Evolutionary conservation across 371 early-diverging fungal species (phyloP).

Genomic region (Nematocida sp.): DNA sequence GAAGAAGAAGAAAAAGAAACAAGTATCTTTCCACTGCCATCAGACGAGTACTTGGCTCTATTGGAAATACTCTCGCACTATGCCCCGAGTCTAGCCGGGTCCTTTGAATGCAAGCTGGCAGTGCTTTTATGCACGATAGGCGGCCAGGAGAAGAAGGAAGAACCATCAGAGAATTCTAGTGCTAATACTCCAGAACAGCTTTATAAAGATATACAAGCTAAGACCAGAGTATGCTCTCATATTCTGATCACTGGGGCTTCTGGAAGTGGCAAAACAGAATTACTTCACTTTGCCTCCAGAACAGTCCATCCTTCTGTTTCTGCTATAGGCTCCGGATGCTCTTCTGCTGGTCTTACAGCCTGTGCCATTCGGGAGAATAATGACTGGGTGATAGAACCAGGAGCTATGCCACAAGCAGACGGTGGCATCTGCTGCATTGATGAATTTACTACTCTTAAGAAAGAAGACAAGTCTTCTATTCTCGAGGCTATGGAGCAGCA

Average conservation of each 20-base stretch:
- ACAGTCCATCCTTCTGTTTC: constrained; percentile 54
- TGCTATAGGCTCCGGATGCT: constrained; percentile 60
- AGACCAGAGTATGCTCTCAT: constrained; percentile 52
- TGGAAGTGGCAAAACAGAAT: constrained; percentile 62
- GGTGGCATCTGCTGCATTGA: constrained; percentile 98
- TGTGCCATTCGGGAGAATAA: constrained; percentile 63
- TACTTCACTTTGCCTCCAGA: constrained; percentile 53
- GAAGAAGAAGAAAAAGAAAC: not conserved
- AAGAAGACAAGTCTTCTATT: constrained; percentile 63
- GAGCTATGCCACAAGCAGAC: constrained; percentile 93
- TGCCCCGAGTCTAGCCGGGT: constrained; percentile 54
- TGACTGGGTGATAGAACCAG: constrained; percentile 73
- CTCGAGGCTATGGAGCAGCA: constrained; percentile 66
- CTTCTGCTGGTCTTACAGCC: constrained; percentile 64
- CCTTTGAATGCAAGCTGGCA: constrained; percentile 54
- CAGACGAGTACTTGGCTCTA: constrained; percentile 45
- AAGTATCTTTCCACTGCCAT: too few species aligned
- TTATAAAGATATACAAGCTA: constrained; percentile 17
- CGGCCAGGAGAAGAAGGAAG: constrained; percentile 17
- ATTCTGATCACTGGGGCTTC: constrained; percentile 62
- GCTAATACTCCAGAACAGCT: constrained; percentile 22
- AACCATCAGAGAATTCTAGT: not conserved
- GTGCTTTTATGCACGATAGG: constrained; percentile 54
- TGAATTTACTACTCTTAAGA: constrained; percentile 72
- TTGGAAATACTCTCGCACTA: constrained; percentile 49